phyloP scores from a whole-genome alignment of 2,329 filamentous ascomycete species.

The Fusarium falciforme region DNA sequence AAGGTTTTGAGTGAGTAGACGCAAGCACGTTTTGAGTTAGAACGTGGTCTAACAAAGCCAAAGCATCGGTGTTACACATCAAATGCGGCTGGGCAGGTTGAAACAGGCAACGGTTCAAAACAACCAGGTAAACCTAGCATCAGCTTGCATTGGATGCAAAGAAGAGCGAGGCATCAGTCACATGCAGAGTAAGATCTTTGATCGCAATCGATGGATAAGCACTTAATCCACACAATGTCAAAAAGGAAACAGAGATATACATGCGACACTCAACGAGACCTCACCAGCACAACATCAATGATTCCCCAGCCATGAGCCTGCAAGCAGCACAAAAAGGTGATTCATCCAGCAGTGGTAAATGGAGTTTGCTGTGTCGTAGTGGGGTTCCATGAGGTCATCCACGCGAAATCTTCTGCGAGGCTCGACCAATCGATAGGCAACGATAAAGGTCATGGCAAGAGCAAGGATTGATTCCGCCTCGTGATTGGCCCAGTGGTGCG shows the following conservation, averaged over 20 bases:
- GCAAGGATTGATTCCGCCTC: not conserved
- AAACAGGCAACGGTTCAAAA: not conserved
- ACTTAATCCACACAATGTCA: not conserved
- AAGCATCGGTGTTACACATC: not conserved
- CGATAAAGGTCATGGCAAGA: not conserved
- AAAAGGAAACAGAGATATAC: not conserved
- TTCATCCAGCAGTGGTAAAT: not conserved
- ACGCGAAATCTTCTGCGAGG: not conserved
- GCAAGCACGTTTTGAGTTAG: not conserved
- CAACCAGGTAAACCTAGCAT: not conserved
- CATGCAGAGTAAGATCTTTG: not conserved
- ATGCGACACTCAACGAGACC: not conserved
- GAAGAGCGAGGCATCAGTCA: not conserved
- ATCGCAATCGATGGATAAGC: not conserved
- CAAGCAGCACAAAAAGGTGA: not conserved
- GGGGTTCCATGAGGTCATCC: conserved; percentile 47
- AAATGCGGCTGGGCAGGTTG: not conserved
- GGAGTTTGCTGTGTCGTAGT: conserved; percentile 20
- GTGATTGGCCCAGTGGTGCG: not conserved
- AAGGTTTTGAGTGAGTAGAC: not conserved
- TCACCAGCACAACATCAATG: conserved; percentile 1
- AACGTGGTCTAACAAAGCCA: not conserved
- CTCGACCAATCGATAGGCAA: conserved; percentile 35
- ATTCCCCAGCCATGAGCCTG: not conserved
- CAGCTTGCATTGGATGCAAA: not conserved